Evolutionary conservation across 2,329 filamentous ascomycete genomes (phyloP), one percentile per base, ranked within the genome.

Genomic region (Aureobasidium leucospermi): DNA sequence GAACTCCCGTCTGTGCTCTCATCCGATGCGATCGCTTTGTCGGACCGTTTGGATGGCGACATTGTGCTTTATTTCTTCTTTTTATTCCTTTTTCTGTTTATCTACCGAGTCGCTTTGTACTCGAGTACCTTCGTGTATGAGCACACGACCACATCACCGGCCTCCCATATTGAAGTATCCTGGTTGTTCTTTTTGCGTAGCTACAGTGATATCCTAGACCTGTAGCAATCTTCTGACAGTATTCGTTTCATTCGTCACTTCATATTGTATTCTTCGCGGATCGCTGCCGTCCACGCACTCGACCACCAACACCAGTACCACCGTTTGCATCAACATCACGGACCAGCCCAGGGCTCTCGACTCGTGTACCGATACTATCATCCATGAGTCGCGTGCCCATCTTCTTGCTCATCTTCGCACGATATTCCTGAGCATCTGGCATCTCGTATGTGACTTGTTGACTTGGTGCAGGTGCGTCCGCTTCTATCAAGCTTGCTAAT

Each of bases 361-460:
- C 62, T 41, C 66, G 56, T 43, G 58, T 64, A 23, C 66, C 67
- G 28, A 38, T 51, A 7, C 60, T 60, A 49, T 66, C 65, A 55
- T 67, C 67, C 49, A 63, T 61, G 51, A 69, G 62, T 46, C 59
- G 65, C 29, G 63, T 64, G 6, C 70, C 69, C 68, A 73, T 68
- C 53, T 64, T 65, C 65, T 68, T 66, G 43, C 65, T 67, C 66
- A 72, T 68, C 58, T 68, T 56, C 36, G 58, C 46, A 16, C 67
- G 65, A 57, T 70, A 66, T 16, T 65, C 65, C 42, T 67, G 68
- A 5, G 67, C 67, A 11, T 71, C 71, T 13, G 66, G 64, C 0
- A 64, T 67, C 28, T 71, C 70, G 51, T 73, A 73, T 0, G 67
- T 69, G 19, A 73, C 65, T 62, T 73, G 70, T 45, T 71, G 72